Evolutionary conservation across 345 rosid genomes (phyloP).

Genomic region (Gossypium arboreum): DNA sequence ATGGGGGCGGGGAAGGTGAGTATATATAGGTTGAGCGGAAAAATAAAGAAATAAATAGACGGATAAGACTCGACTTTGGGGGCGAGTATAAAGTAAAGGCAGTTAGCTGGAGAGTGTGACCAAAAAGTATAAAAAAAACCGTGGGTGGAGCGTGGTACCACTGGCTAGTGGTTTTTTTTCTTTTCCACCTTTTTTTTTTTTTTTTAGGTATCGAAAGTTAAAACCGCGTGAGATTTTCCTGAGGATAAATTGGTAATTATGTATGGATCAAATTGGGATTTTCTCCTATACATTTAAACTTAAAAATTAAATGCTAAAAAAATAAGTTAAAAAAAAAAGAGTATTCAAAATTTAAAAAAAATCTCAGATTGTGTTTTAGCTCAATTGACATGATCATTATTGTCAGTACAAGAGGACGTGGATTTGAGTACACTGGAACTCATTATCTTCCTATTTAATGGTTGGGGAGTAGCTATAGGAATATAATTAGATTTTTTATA

Average conservation of each 20-base stretch:
- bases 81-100: not conserved
- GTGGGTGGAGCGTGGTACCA: constrained; percentile 30
- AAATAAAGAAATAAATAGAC: not conserved
- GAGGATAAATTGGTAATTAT: not conserved
- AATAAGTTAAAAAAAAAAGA: not conserved
- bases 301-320: not conserved
- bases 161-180: constrained; percentile 1
- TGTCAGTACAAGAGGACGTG: too few relatives aligned
- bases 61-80: constrained; percentile 15
- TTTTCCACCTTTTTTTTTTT: rapidly evolving
- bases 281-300: too few relatives aligned
- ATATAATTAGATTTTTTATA: too few relatives aligned
- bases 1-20: not conserved
- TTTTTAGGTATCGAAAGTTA: not conserved
- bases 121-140: constrained; percentile 17
- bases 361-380: too few relatives aligned
- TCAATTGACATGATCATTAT: too few relatives aligned
- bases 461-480: rapidly evolving
- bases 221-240: constrained; percentile 11
- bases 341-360: not conserved
- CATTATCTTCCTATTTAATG: too few relatives aligned
- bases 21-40: constrained; percentile 7
- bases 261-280: too few relatives aligned
- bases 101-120: not conserved
- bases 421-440: rapidly evolving